Conservation (phyloP, 495 filamentous ascomycete genomes). For the Hypomontagnella submonticulosa region DNA sequence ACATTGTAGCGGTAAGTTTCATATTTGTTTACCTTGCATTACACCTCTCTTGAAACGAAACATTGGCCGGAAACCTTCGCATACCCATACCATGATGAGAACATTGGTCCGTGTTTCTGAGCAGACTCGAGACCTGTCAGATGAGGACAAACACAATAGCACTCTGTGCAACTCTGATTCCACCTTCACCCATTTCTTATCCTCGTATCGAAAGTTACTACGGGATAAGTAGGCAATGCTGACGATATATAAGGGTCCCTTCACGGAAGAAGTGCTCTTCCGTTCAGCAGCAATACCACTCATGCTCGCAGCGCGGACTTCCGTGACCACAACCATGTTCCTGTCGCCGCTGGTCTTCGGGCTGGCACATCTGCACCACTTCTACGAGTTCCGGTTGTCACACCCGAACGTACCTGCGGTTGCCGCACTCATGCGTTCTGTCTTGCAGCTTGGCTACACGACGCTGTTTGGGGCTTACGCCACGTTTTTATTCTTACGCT, state of each 20-base stretch:
- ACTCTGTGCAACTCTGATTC: conserved; percentile 87
- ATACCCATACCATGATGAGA: conserved; percentile 60
- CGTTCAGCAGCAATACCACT: conserved; percentile 85
- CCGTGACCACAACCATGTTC: conserved; percentile 72
- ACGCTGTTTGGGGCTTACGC: conserved; percentile 94
- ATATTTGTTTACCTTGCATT: conserved; percentile 10
- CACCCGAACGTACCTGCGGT: conserved; percentile 74
- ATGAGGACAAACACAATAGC: conserved; percentile 81
- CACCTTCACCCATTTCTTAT: background rate
- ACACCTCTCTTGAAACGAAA: conserved; percentile 1
- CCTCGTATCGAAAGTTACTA: background rate
- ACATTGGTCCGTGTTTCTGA: conserved; percentile 99
- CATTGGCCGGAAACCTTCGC: background rate
- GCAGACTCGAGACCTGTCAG: conserved; percentile 95
- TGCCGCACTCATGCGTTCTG: conserved; percentile 69
- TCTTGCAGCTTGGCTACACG: conserved; percentile 92
- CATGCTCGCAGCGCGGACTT: conserved; percentile 76
- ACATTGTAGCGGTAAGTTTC: conserved; percentile 61
- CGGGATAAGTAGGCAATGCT: background rate
- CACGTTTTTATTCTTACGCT: conserved; percentile 88
- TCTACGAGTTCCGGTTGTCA: conserved; percentile 90
- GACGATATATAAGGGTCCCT: conserved; percentile 70
- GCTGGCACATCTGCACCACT: conserved; percentile 93
- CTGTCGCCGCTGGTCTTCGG: conserved; percentile 90
- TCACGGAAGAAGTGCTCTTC: conserved; percentile 95